Evolutionary conservation across 2,329 filamentous ascomycete genomes (phyloP).

Genomic region (Pseudocercospora ulei): DNA sequence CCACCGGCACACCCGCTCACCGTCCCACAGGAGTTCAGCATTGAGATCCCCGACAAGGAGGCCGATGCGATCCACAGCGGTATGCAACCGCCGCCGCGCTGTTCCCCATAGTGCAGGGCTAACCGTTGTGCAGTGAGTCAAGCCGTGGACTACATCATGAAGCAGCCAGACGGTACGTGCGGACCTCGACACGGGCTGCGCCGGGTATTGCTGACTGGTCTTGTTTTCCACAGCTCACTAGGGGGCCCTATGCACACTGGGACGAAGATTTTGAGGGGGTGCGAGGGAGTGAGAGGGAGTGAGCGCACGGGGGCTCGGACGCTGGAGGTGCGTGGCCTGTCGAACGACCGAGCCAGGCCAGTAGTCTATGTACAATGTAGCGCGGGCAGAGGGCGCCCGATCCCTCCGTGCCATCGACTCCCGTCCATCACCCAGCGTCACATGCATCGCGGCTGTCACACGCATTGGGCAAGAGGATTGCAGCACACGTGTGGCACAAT

Average conservation of each 20-base stretch:
- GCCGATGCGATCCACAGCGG: constrained; percentile 88
- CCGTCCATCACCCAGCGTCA: not conserved
- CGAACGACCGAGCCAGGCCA: constrained; percentile 16
- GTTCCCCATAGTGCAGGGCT: constrained; percentile 22
- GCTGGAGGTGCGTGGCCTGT: constrained; percentile 12
- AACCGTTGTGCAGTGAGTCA: constrained; percentile 62
- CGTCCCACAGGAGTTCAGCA: constrained; percentile 61
- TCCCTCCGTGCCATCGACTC: constrained; percentile 31
- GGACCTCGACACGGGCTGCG: not conserved
- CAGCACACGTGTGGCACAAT: no score
- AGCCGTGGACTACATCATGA: constrained; percentile 86
- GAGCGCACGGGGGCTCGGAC: constrained; percentile 5
- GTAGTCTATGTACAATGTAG: constrained; percentile 29
- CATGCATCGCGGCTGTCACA: not conserved
- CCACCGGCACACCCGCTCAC: constrained; percentile 43
- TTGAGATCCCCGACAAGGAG: constrained; percentile 97
- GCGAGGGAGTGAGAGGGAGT: no score
- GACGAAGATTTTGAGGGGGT: constrained; percentile 1
- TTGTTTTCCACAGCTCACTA: constrained; percentile 32
- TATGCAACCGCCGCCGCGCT: constrained; percentile 38
- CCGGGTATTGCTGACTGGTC: constrained; percentile 21
- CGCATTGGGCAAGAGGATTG: no score
- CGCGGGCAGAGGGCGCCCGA: constrained; percentile 21
- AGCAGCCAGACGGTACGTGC: constrained; percentile 77
- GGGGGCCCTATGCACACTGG: constrained; percentile 1